A percentile compares a stretch with the other conserved stretches of the same genome.
Evolutionary conservation across 805 yeast species (phyloP).

Genomic region (Candida nitratophila): DNA sequence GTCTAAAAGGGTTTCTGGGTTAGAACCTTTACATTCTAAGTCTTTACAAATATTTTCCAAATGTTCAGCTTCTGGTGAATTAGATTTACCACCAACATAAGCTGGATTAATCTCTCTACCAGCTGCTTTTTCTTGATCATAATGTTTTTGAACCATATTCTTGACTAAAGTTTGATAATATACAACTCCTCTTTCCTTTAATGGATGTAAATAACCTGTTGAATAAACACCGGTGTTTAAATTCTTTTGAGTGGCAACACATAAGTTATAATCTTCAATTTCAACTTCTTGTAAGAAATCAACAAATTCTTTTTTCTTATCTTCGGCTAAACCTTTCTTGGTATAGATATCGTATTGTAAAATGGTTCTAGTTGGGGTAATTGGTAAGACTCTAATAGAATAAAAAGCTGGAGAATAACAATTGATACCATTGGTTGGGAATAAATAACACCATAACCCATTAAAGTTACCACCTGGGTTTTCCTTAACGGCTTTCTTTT

Average conservation of each 20-base stretch:
- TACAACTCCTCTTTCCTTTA: constrained; percentile 52
- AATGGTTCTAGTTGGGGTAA: constrained; percentile 45
- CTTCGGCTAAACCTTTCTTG: constrained; percentile 48
- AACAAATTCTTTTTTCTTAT: constrained; percentile 51
- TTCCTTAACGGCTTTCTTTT: constrained; percentile 19
- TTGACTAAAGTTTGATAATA: constrained; percentile 48
- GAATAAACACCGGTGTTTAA: constrained; percentile 53
- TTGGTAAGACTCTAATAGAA: constrained; percentile 52
- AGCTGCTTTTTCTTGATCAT: constrained; percentile 33
- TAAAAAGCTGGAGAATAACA: constrained; percentile 66
- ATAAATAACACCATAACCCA: constrained; percentile 57
- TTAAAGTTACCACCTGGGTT: constrained; percentile 58
- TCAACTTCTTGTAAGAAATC: constrained; percentile 59
- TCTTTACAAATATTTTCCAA: constrained; percentile 42
- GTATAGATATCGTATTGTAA: constrained; percentile 56
- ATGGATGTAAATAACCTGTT: constrained; percentile 54
- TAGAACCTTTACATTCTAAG: constrained; percentile 43
- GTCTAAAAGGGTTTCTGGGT: constrained; percentile 26
- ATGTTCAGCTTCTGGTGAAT: constrained; percentile 38
- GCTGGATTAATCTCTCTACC: constrained; percentile 50
- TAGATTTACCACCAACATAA: constrained; percentile 30
- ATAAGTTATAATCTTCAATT: constrained; percentile 53
- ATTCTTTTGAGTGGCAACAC: constrained; percentile 54
- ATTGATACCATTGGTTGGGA: constrained; percentile 55
- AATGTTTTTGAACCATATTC: constrained; percentile 53